Evolutionary conservation across 768 basidiomycete genomes (phyloP).

Genomic region (Cystofilobasidium bisporidii): DNA sequence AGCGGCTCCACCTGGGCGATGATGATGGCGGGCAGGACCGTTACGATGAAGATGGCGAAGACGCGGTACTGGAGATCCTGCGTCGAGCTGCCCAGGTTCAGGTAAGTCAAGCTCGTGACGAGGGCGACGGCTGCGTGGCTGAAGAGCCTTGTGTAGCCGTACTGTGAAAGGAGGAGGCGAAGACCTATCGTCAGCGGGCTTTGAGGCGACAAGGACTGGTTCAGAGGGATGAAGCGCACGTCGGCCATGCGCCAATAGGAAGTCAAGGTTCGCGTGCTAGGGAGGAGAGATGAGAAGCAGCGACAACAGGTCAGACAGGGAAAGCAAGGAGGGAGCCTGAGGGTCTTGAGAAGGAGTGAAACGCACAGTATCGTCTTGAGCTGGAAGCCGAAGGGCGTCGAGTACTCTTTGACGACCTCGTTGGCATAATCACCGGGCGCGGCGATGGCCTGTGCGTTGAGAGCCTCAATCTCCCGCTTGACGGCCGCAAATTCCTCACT

Average conservation of each 20-base stretch:
- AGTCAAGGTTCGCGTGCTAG: no score
- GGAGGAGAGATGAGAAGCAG: no score
- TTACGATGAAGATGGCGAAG: conserved; percentile 54
- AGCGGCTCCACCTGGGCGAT: conserved; percentile 73
- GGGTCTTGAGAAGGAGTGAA: no score
- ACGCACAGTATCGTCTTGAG: conserved; percentile 51
- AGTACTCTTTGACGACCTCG: conserved; percentile 33
- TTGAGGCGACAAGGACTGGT: conserved; percentile 40
- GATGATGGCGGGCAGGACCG: conserved; percentile 60
- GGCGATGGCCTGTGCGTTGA: conserved; percentile 37
- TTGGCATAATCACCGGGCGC: conserved; percentile 27
- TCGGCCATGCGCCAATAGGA: no score
- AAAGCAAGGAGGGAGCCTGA: no score
- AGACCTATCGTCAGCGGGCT: conserved; percentile 42
- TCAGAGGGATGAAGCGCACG: no score
- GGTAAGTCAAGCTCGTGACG: conserved; percentile 62
- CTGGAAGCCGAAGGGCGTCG: conserved; percentile 67
- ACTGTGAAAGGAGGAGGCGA: conserved; percentile 62
- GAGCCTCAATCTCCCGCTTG: conserved; percentile 44
- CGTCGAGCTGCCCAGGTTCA: conserved; percentile 57
- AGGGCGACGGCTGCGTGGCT: conserved; percentile 50
- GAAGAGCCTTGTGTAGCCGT: not conserved
- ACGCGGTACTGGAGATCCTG: conserved; percentile 68
- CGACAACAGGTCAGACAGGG: no score
- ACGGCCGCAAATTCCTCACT: conserved; percentile 51